Base-by-base conservation (phyloP, 2,329 filamentous ascomycete species). In the Venturia effusa region DNA sequence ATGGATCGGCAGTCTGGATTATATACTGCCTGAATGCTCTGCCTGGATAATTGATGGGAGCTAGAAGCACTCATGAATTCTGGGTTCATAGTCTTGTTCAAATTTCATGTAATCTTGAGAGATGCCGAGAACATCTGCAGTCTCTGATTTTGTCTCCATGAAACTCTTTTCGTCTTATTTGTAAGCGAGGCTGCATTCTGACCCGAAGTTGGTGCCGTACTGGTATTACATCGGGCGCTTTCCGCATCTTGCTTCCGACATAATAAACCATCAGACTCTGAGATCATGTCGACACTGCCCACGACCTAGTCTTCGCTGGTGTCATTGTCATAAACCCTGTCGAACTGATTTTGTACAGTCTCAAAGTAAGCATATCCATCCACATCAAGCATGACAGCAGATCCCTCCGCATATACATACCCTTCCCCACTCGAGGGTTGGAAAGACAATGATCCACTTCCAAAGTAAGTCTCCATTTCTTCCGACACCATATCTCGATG, bases 371-470 rank as follows among this genome's bases (percentile, higher is more conserved):
- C 45, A 27, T n/a, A 22, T 3, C 27, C 22, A 10, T 51, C 6
- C 17, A 19, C 51, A 57, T n/a, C 27, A 34, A 8, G 7, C 51
- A 62, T 62, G 60, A 24, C 60, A 32, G 68, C 76, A 5, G 76
- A 77, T 61, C 74, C 75, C 15, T 74, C 73, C 64, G 70, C 74
- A 3, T 80, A 80, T 66, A 77, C 74, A 1, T 85, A 83, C 69
- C 76, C 80, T 1, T 85, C 82, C 19, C 85, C 85, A 17, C 73
- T 87, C 1, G 74, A 77, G 32, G 85, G 84, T 24, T 87, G 83
- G 70, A 80, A 84, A 68, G 73, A 80, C 61, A 79, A 81, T n/a
- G 74, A 80, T 32, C 80, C 84, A 30, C 73, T 88, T 6, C 74
- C 84, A 8, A 75, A 81, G 60, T 76, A 67, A 39, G 72, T 64